A percentile compares a stretch with the other conserved stretches of the same genome.
phyloP scores from a whole-genome alignment of 805 yeast genomes.

The Wickerhamiella siamensis region DNA sequence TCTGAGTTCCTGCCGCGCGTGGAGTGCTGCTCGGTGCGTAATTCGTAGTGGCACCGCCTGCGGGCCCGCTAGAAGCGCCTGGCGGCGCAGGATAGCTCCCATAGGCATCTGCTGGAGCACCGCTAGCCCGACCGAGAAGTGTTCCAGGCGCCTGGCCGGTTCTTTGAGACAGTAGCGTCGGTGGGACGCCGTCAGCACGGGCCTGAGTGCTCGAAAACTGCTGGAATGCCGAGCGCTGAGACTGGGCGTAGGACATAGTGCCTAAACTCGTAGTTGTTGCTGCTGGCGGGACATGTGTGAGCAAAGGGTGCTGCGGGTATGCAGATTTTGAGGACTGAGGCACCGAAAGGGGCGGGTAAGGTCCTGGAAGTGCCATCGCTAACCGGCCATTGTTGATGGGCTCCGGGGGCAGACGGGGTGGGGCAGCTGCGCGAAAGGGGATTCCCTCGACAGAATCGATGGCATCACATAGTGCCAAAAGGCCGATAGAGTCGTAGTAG shows the following conservation, averaged over 20 bases:
- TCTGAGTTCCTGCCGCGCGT: constrained; percentile 4
- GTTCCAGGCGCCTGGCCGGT: neutral
- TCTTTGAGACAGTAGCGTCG: neutral
- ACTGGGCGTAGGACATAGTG: constrained; percentile 13
- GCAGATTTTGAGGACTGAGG: constrained; percentile 1
- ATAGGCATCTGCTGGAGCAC: neutral
- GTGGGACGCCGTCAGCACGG: neutral
- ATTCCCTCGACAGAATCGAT: constrained; percentile 27
- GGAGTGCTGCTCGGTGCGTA: constrained; percentile 1
- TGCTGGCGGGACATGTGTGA: constrained; percentile 17
- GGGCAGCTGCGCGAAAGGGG: constrained; percentile 15
- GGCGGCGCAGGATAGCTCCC: constrained; percentile 1
- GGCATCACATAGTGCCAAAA: constrained; percentile 29
- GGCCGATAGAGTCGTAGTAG: constrained; percentile 28
- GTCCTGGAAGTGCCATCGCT: constrained; percentile 7
- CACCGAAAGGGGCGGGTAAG: constrained; percentile 7
- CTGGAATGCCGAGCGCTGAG: constrained; percentile 15
- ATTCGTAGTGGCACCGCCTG: too few relatives aligned
- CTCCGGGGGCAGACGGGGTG: constrained; percentile 9
- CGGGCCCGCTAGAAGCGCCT: neutral
- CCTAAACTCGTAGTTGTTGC: constrained; percentile 14
- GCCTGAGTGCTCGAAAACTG: constrained; percentile 12
- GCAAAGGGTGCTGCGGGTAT: constrained; percentile 14
- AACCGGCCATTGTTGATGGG: constrained; percentile 1
- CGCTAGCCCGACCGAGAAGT: neutral